These are phyloP conservation scores for Eimeria sp. DNA, from an alignment of 169 alveolate species.

Conservation along the genomic window DNA sequence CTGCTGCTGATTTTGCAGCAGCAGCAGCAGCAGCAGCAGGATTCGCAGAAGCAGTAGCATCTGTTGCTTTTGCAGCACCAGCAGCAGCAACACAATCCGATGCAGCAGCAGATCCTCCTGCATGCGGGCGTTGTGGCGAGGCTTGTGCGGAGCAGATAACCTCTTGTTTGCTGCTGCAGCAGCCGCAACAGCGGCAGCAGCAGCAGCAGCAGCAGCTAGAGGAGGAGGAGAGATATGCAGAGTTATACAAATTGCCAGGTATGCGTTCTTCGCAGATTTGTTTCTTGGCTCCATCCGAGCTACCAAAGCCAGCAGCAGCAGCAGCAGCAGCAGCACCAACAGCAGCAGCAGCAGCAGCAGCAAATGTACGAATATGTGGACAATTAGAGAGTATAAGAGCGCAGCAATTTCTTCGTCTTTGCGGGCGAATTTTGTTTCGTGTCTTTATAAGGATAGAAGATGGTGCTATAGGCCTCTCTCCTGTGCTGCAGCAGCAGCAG, in stretches of 20 bases:
- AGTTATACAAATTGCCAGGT: background rate
- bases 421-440: background rate
- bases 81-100: background rate
- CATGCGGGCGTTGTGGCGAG: background rate
- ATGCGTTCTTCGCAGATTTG: background rate
- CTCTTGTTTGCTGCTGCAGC: conserved; percentile 12
- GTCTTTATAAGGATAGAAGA: background rate
- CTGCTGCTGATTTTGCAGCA: background rate
- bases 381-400: background rate
- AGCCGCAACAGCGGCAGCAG: background rate
- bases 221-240: background rate
- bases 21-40: conserved; percentile 9
- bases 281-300: background rate
- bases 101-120: background rate
- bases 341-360: background rate
- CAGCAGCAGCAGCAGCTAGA: no score
- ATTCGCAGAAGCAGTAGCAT: background rate
- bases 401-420: background rate
- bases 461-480: background rate
- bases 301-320: background rate
- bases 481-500: background rate
- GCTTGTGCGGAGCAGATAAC: background rate
- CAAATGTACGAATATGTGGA: no score
- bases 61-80: background rate
- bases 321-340: background rate